These are phyloP conservation scores for Hymenoscyphus albidus DNA, from an alignment of 2,329 filamentous ascomycete genomes.

Conservation along the genomic window DNA sequence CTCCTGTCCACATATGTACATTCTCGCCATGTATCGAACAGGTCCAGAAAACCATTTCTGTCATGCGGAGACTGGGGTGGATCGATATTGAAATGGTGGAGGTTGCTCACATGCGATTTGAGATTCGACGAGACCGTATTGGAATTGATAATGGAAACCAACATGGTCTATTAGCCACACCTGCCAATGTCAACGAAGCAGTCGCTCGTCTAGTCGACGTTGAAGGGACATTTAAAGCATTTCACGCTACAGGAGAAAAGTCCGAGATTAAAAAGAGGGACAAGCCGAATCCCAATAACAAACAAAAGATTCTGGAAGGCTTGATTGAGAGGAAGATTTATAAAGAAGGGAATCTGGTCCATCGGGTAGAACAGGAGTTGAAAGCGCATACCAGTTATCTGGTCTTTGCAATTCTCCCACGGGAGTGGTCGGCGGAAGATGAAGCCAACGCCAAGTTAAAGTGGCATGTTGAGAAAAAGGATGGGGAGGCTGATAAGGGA, in stretches of 20 bases:
- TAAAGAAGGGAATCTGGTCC: constrained; percentile 72
- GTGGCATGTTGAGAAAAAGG: constrained; percentile 41
- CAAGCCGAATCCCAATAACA: constrained; percentile 36
- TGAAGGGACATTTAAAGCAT: constrained; percentile 64
- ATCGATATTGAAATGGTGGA: constrained; percentile 92
- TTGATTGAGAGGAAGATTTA: constrained; percentile 52
- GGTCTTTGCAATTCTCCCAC: constrained; percentile 85
- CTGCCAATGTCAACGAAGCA: constrained; percentile 76
- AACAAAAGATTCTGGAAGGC: constrained; percentile 34
- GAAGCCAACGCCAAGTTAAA: constrained; percentile 63
- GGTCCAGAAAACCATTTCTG: constrained; percentile 78
- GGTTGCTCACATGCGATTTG: constrained; percentile 72
- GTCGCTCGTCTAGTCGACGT: constrained; percentile 68
- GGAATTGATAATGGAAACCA: constrained; percentile 56
- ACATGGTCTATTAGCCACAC: constrained; percentile 56
- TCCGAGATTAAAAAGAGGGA: constrained; percentile 27
- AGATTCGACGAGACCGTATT: constrained; percentile 76
- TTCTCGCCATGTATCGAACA: constrained; percentile 98
- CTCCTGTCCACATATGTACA: constrained; percentile 77
- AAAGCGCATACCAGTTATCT: constrained; percentile 98
- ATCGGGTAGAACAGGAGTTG: constrained; percentile 79
- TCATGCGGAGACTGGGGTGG: constrained; percentile 80
- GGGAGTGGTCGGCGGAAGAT: constrained; percentile 78
- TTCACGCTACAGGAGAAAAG: constrained; percentile 44
- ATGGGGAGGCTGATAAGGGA: constrained; percentile 22